Conservation (phyloP, 345 rosid species). For the Gossypium longicalyx region DNA sequence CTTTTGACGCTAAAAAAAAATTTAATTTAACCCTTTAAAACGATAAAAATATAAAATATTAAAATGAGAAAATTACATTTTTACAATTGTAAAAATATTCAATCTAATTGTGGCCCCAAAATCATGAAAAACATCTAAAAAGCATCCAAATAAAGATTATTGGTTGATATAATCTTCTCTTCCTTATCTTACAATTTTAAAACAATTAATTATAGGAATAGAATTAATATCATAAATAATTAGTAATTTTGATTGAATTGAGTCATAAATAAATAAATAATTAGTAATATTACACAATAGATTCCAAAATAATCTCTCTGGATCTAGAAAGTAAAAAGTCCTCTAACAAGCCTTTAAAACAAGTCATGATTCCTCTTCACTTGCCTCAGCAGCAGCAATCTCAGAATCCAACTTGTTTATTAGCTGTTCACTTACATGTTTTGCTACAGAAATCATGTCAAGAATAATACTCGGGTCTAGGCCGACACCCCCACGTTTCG, state of each 20-base stretch:
- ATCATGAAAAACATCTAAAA: too few species aligned
- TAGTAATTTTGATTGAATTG: neutral
- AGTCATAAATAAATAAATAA: neutral
- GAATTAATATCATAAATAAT: neutral
- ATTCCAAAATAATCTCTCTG: neutral
- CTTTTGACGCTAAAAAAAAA: too few species aligned
- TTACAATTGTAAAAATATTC: too few species aligned
- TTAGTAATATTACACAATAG: neutral
- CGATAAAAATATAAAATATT: too few species aligned
- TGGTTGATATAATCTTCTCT: too few species aligned
- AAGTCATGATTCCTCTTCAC: constrained; percentile 30
- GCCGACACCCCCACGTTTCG: constrained; percentile 77
- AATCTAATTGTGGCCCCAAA: too few species aligned
- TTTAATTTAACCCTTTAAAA: too few species aligned
- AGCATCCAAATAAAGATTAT: neutral
- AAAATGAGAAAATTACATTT: too few species aligned
- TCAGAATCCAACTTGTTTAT: constrained; percentile 61
- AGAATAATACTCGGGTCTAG: constrained; percentile 77
- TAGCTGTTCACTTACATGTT: constrained; percentile 56
- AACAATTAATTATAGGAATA: too few species aligned
- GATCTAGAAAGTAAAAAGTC: neutral
- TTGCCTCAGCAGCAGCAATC: constrained; percentile 77
- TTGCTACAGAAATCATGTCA: constrained; percentile 83
- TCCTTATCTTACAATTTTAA: too few species aligned
- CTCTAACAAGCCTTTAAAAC: neutral